Conservation (phyloP, 2,329 filamentous ascomycete genomes). For the Triangularia verruculosa region DNA sequence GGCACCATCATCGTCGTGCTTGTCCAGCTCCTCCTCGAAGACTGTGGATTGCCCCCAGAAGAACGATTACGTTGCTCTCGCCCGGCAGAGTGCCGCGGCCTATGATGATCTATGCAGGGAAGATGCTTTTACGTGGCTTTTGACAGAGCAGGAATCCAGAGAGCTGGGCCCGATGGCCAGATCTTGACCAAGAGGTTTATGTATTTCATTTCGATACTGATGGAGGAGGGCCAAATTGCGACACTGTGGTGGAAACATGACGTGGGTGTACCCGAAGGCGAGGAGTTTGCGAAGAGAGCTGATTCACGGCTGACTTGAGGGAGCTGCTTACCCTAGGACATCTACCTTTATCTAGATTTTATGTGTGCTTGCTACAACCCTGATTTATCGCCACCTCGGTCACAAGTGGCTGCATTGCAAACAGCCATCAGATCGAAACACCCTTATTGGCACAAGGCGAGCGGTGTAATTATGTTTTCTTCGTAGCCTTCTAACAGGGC, state of each 20-base stretch:
- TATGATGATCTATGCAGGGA: background rate
- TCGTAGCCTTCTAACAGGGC: background rate
- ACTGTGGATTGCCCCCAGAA: background rate
- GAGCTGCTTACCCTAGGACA: too few species aligned
- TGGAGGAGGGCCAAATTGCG: background rate
- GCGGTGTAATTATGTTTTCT: background rate
- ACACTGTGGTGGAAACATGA: background rate
- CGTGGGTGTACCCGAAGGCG: background rate
- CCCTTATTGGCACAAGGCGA: background rate
- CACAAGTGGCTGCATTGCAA: too few species aligned
- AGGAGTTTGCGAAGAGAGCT: background rate
- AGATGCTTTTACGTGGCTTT: too few species aligned
- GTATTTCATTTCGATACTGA: background rate
- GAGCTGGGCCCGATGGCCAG: background rate
- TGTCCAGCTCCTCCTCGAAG: background rate
- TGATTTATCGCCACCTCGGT: too few species aligned
- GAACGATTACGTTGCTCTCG: background rate
- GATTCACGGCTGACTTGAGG: too few species aligned
- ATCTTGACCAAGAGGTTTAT: background rate
- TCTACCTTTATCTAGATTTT: too few species aligned
- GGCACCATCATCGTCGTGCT: background rate
- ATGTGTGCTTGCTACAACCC: too few species aligned
- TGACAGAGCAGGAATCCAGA: too few species aligned
- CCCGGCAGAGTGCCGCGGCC: background rate
- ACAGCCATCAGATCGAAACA: too few species aligned